These are phyloP conservation scores for Candida dajiaensis DNA, from an alignment of 805 yeast genomes.

Conservation along the genomic window DNA sequence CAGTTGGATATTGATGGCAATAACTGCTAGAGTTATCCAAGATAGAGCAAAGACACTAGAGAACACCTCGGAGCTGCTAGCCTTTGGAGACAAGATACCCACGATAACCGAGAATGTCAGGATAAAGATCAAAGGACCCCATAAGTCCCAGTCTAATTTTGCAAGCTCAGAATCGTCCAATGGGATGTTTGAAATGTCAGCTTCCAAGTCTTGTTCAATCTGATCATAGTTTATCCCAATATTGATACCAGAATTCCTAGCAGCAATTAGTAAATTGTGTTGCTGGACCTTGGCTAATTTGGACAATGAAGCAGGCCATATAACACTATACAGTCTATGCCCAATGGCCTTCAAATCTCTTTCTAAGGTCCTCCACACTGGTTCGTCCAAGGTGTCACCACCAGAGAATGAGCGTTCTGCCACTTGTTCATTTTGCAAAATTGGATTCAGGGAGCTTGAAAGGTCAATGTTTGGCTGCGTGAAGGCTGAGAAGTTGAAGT, in stretches of 20 bases:
- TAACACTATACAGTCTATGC: slow-evolving; percentile 33
- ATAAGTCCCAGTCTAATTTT: slow-evolving; percentile 51
- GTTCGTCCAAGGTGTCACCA: slow-evolving; percentile 70
- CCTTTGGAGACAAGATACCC: slow-evolving; percentile 21
- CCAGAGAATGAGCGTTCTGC: slow-evolving; percentile 37
- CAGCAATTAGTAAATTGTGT: slow-evolving; percentile 23
- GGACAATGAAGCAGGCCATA: slow-evolving; percentile 34
- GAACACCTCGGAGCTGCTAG: slow-evolving; percentile 45
- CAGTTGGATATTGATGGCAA: slow-evolving; percentile 61
- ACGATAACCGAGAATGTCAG: slow-evolving; percentile 48
- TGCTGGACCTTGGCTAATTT: slow-evolving; percentile 26
- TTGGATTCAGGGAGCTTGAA: slow-evolving; percentile 26
- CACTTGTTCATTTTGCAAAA: slow-evolving; percentile 24
- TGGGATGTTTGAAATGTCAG: slow-evolving; percentile 19
- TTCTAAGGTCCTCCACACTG: slow-evolving; percentile 49
- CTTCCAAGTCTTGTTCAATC: slow-evolving; percentile 24
- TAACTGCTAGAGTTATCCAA: slow-evolving; percentile 56
- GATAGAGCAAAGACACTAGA: slow-evolving; percentile 58
- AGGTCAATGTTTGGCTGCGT: slow-evolving; percentile 27
- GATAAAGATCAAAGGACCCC: slow-evolving; percentile 70
- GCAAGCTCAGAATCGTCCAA: slow-evolving; percentile 21
- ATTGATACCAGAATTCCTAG: slow-evolving; percentile 26
- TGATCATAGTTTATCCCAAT: slow-evolving; percentile 25
- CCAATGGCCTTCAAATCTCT: slow-evolving; percentile 42
- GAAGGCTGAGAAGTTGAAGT: slow-evolving; percentile 25